phyloP scores from a whole-genome alignment of 257 asterid genomes.

The Linaria vulgaris region DNA sequence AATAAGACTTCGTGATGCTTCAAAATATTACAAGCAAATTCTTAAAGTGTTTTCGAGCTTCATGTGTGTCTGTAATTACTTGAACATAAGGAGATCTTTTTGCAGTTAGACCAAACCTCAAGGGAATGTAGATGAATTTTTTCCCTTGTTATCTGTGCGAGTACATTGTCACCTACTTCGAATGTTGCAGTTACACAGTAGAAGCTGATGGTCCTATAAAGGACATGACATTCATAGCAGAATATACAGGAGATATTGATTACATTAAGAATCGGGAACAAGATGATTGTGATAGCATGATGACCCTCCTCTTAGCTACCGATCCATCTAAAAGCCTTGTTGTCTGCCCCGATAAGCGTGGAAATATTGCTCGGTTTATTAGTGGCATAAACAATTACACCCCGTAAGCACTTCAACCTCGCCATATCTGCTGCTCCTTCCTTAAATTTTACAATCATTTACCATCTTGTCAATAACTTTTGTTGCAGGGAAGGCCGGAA shows the following conservation, averaged over 20 bases:
- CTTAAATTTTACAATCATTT: background rate
- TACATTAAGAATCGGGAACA: conserved; percentile 65
- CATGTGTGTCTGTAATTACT: too few relatives aligned
- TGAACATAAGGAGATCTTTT: too few relatives aligned
- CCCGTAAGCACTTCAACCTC: conserved; percentile 48
- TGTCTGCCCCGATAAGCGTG: conserved; percentile 85
- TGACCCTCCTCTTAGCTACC: conserved; percentile 77
- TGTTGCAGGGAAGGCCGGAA: conserved; percentile 74
- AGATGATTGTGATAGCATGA: conserved; percentile 85
- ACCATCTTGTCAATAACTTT: conserved; percentile 5
- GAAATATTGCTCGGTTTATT: conserved; percentile 78
- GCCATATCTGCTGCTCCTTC: conserved; percentile 16
- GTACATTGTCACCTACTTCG: conserved; percentile 14
- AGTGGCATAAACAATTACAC: conserved; percentile 84
- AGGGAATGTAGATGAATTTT: too few relatives aligned
- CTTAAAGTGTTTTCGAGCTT: background rate
- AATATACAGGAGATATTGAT: conserved; percentile 86
- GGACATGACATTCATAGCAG: conserved; percentile 77
- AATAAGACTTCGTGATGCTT: too few relatives aligned
- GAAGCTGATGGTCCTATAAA: conserved; percentile 85
- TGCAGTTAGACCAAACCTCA: too few relatives aligned
- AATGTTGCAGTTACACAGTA: conserved; percentile 69
- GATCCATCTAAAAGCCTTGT: conserved; percentile 62
- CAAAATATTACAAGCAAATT: background rate
- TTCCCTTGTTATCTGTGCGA: background rate